These are phyloP conservation scores for Sporisorium scitamineum DNA, from an alignment of 1,284 basidiomycete species.

Conservation along the genomic window DNA sequence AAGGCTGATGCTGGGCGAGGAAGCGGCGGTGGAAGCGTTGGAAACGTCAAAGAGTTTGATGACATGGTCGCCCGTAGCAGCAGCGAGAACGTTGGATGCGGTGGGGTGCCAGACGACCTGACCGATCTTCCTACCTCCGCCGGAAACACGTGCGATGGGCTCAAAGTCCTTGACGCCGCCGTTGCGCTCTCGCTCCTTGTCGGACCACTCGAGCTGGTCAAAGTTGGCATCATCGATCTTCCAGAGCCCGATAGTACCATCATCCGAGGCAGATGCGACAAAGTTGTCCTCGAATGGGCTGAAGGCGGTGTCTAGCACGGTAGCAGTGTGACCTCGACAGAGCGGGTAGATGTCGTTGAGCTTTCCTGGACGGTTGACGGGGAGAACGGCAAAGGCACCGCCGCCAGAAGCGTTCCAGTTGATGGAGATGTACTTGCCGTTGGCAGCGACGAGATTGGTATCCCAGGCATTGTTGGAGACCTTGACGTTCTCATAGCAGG, in stretches of 20 bases:
- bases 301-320: constrained; percentile 97
- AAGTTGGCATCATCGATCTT: constrained; percentile 80
- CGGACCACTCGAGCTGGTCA: constrained; percentile 59
- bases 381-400: constrained; percentile 92
- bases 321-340: constrained; percentile 82
- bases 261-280: constrained; percentile 90
- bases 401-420: constrained; percentile 96
- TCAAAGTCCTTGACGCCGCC: constrained; percentile 80
- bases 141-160: constrained; percentile 74
- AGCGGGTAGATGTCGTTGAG: constrained; percentile 93
- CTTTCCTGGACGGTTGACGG: constrained; percentile 74
- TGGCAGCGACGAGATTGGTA: constrained; percentile 89
- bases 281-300: constrained; percentile 91
- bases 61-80: constrained; percentile 86
- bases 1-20: constrained; percentile 72
- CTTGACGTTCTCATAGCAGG: constrained; percentile 86
- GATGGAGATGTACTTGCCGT: constrained; percentile 78
- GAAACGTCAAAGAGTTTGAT: constrained; percentile 87
- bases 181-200: constrained; percentile 59
- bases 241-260: constrained; percentile 93
- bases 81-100: constrained; percentile 85
- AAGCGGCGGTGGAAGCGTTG: constrained; percentile 70
- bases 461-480: constrained; percentile 79
- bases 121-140: constrained; percentile 81
- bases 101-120: constrained; percentile 96